These are phyloP conservation scores for Lindgomyces ingoldianus DNA, from an alignment of 495 filamentous ascomycete genomes.

Conservation along the genomic window DNA sequence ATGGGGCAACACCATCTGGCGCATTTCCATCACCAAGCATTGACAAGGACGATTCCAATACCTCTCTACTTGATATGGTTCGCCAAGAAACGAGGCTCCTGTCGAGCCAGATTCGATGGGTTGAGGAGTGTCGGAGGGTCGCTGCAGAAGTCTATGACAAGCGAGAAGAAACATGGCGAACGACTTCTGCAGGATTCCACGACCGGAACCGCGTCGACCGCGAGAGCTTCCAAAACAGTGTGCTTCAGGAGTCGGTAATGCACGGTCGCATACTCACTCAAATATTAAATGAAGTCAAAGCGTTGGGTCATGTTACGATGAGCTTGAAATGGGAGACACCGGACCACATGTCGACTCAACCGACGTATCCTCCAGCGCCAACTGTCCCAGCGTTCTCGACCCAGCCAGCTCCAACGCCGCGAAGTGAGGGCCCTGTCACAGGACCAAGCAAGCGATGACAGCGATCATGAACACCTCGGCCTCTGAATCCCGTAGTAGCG, in stretches of 20 bases:
- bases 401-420: conserved; percentile 6
- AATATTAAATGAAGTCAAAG: conserved; percentile 33
- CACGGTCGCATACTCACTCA: conserved; percentile 31
- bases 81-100: conserved; percentile 33
- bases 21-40: conserved; percentile 17
- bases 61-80: conserved; percentile 13
- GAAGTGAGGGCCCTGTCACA: not conserved
- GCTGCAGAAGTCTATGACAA: conserved; percentile 35
- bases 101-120: conserved; percentile 42
- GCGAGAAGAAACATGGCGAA: conserved; percentile 44
- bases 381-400: conserved; percentile 13
- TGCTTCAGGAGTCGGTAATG: conserved; percentile 33
- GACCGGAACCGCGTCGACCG: conserved; percentile 37
- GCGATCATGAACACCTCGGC: not conserved
- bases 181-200: conserved; percentile 41
- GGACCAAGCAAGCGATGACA: conserved; percentile 13
- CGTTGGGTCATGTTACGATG: conserved; percentile 9
- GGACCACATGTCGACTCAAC: conserved; percentile 7
- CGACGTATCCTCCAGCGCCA: conserved; percentile 5
- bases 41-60: conserved; percentile 3
- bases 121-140: conserved; percentile 42
- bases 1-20: not conserved
- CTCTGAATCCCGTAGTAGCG: not conserved
- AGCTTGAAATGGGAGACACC: conserved; percentile 38
- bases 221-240: conserved; percentile 38